Evolutionary conservation across 139 green algal species (phyloP).

Genomic region (Chlorella sp.): DNA sequence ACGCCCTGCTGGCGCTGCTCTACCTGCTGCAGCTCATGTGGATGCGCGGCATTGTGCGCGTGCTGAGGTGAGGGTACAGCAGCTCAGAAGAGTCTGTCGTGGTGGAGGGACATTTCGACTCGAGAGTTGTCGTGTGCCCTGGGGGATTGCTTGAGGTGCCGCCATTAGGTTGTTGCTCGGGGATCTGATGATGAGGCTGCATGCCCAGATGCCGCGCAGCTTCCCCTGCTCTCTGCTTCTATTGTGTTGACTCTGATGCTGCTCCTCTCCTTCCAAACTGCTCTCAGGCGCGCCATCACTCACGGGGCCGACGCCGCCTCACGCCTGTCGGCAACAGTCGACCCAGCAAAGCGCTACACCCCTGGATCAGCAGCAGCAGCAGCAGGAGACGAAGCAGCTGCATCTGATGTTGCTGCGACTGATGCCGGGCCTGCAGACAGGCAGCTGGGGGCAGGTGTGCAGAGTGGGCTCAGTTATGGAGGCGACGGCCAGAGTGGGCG

Average conservation of each 20-base stretch:
- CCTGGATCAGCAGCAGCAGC: too few species aligned
- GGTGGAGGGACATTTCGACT: too few species aligned
- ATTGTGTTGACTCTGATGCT: not conserved
- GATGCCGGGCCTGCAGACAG: too few species aligned
- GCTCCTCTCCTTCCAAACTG: not conserved
- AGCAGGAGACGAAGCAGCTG: too few species aligned
- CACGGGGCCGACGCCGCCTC: not conserved
- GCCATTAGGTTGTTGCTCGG: not conserved
- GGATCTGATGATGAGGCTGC: not conserved
- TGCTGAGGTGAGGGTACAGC: conserved; percentile 10
- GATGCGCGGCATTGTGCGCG: conserved; percentile 41
- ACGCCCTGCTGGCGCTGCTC: conserved; percentile 34
- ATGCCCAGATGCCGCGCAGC: not conserved
- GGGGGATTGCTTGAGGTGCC: too few species aligned
- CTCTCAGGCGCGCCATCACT: not conserved
- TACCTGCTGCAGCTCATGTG: conserved; percentile 50
- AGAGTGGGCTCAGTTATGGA: too few species aligned
- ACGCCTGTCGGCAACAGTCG: conserved; percentile 12
- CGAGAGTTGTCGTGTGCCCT: too few species aligned
- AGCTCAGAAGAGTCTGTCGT: too few species aligned
- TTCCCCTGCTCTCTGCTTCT: not conserved
- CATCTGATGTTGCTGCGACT: too few species aligned
- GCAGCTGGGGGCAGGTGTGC: too few species aligned
- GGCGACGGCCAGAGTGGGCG: too few species aligned
- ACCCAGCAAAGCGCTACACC: conserved; percentile 42